phyloP scores from a whole-genome alignment of 1,284 basidiomycete species.

The Fistulinella cinereoalba region DNA sequence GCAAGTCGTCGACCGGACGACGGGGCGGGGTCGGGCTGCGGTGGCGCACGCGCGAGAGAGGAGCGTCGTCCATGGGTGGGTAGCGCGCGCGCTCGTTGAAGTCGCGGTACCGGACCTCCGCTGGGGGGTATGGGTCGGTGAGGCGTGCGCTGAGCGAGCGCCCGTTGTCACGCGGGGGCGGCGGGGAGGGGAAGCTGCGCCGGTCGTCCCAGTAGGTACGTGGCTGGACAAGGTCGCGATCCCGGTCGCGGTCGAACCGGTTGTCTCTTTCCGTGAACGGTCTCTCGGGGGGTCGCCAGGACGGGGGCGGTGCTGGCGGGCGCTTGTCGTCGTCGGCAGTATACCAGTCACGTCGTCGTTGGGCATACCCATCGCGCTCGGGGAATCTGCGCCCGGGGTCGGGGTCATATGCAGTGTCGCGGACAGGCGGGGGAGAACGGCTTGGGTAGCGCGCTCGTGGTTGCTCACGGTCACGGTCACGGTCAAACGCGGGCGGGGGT shows the following conservation, averaged over 20 bases:
- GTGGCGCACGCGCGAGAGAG: slow-evolving; percentile 35
- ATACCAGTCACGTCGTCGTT: slow-evolving; percentile 36
- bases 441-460: slow-evolving; percentile 22
- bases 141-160: slow-evolving; percentile 29
- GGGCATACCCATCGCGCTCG: slow-evolving; percentile 32
- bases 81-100: no score
- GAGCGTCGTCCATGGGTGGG: no score
- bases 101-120: no score
- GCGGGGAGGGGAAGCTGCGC: slow-evolving; percentile 19
- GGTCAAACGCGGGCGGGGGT: slow-evolving; percentile 20
- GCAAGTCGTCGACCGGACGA: slow-evolving; percentile 32
- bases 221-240: slow-evolving; percentile 9
- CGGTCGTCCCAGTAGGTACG: slow-evolving; percentile 37
- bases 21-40: slow-evolving; percentile 38
- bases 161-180: slow-evolving; percentile 14
- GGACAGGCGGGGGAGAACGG: slow-evolving; percentile 29
- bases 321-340: slow-evolving; percentile 38
- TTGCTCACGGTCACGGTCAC: slow-evolving; percentile 23
- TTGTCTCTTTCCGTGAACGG: slow-evolving; percentile 31
- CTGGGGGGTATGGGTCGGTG: slow-evolving; percentile 19
- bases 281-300: slow-evolving; percentile 29
- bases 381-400: slow-evolving; percentile 27
- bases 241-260: slow-evolving; percentile 35
- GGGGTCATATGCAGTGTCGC: slow-evolving; percentile 20
- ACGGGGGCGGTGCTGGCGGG: slow-evolving; percentile 8